Percentiles rank a stretch among this genome's conserved stretches.
Conservation (phyloP, 2,329 filamentous ascomycete species). For the Periconia digitata region DNA sequence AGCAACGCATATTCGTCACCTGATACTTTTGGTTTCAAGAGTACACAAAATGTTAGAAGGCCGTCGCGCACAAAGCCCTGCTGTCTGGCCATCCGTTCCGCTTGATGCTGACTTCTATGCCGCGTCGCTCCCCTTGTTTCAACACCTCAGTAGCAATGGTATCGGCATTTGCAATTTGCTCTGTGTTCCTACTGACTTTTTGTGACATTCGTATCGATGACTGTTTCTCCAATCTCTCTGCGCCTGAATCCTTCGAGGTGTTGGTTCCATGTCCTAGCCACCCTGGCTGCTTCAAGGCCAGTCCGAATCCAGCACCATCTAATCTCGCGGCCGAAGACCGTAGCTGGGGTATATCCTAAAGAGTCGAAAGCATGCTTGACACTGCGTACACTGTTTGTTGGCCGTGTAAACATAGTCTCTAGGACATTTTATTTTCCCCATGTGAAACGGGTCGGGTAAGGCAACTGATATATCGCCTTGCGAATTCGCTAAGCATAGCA, state of each 20-base stretch:
- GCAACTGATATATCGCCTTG: not conserved
- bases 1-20: conserved; percentile 12
- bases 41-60: conserved; percentile 8
- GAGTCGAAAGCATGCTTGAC: conserved; percentile 7
- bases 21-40: conserved; percentile 17
- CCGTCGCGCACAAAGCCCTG: conserved; percentile 6
- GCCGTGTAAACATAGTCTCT: not conserved
- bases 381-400: not conserved
- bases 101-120: not conserved
- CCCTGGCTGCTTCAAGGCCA: not conserved
- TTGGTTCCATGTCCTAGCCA: conserved; percentile 1
- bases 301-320: not conserved
- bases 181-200: not conserved
- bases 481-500: not conserved
- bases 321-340: conserved; percentile 1
- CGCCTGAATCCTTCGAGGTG: conserved; percentile 1
- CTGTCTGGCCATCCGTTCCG: not conserved
- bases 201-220: not conserved
- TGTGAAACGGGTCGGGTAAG: not conserved
- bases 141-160: not conserved
- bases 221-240: not conserved
- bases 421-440: too few species aligned
- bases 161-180: not conserved
- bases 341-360: not conserved
- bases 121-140: conserved; percentile 1